Base-by-base conservation (phyloP, 352 stramenopile species). In the Pythium myriotylum region DNA sequence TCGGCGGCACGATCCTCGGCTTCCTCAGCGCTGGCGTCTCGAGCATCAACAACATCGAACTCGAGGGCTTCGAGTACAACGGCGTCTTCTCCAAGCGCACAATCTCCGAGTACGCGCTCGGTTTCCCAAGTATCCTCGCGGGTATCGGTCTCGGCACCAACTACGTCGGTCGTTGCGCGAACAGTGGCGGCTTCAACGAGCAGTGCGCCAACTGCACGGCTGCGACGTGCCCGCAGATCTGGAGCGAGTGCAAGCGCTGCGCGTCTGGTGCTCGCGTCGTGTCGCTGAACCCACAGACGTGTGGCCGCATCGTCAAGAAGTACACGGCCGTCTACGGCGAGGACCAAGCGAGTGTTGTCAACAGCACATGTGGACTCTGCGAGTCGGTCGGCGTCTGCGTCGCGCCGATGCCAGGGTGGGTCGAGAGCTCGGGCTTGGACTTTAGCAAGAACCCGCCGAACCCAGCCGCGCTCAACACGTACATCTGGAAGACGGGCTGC, bases 21-120 rank as follows among this genome's bases (percentile, higher is more conserved):
- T 86, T 90, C 58, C 54, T 90, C 0, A 47, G 51, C 0, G 32
- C 7, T 0, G 72, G 76, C 0, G 67, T 68, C 5, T 42, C 49
- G 17, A 60, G 65, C 29, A 76, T 92, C 41, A 54, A 41, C 17
- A 58, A 70, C 29, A 47, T 92, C 37, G 70, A 79, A 12, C 65
- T 89, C 48, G 64, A 67, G 17, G 81, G 79, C 39, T 92, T 92
- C 42, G 84, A 74, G 27, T 91, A 89, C 67, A 92, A 92, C 61
- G 84, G 84, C 0, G 42, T 92, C 13, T 90, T 92, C 57, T 79
- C 68, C 29, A 72, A 66, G 43, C 84, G 79, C 41, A 72, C 71
- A 26, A 72, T 88, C 27, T 70, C 68, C 23, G 68, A 92, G 52
- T 92, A 76, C 77, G 81, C 84, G 0, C 63, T 91, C 9, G 84